Conservation (phyloP, 768 basidiomycete species). For the Suillus subalutaceus region DNA sequence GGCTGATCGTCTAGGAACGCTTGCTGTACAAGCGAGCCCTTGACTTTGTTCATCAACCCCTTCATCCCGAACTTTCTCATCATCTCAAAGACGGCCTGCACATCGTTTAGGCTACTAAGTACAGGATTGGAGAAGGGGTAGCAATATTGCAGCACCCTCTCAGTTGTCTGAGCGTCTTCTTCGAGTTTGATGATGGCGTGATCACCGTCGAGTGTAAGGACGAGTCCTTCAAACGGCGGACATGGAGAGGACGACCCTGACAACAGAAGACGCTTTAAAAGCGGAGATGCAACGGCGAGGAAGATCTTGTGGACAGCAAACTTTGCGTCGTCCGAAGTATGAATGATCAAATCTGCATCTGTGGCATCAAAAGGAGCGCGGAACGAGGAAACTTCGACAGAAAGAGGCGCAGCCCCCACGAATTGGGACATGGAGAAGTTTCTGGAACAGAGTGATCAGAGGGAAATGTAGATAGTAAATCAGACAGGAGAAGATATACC, state of each 20-base stretch:
- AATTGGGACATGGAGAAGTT: constrained; percentile 29
- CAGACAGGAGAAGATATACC: constrained; percentile 3
- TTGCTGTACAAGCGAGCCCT: constrained; percentile 28
- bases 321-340: constrained; percentile 42
- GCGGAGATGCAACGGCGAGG: constrained; percentile 43
- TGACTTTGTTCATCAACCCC: constrained; percentile 32
- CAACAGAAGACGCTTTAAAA: constrained; percentile 38
- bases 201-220: constrained; percentile 25
- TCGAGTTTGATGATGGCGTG: constrained; percentile 32
- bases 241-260: constrained; percentile 31
- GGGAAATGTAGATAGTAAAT: neutral
- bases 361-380: constrained; percentile 41
- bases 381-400: constrained; percentile 29
- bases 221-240: constrained; percentile 29
- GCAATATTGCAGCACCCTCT: constrained; percentile 37
- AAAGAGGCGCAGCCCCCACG: constrained; percentile 26
- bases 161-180: constrained; percentile 36
- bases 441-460: constrained; percentile 1
- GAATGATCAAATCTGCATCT: constrained; percentile 46
- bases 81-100: constrained; percentile 37
- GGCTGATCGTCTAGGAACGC: constrained; percentile 33
- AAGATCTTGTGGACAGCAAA: constrained; percentile 49
- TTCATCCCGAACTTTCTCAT: constrained; percentile 45
- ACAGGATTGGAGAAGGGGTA: constrained; percentile 39
- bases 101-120: constrained; percentile 36